Percentiles rank a stretch among this genome's conserved stretches.
These are phyloP conservation scores for Yamadazyma akitaensis DNA, from an alignment of 805 yeast genomes.

Conservation along the genomic window DNA sequence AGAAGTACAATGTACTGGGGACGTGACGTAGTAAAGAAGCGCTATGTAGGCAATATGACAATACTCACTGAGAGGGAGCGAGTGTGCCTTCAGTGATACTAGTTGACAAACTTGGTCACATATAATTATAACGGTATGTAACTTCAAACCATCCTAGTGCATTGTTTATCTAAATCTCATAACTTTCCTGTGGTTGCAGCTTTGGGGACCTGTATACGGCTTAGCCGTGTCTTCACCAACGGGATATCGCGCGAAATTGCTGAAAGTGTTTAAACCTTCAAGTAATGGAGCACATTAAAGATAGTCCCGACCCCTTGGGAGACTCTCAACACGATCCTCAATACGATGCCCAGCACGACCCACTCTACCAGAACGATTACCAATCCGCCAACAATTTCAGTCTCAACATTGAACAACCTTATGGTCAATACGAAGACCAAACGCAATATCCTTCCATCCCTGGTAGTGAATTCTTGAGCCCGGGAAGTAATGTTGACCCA, in stretches of 20 bases:
- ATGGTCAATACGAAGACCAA: conserved; percentile 3
- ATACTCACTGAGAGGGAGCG: too few relatives aligned
- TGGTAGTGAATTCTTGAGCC: conserved; percentile 14
- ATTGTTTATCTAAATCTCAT: too few relatives aligned
- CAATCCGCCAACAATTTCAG: conserved; percentile 9
- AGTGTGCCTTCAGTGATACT: too few relatives aligned
- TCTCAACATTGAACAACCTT: conserved; percentile 15
- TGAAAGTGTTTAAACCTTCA: neutral
- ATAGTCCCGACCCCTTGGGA: conserved; percentile 21
- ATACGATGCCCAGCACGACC: neutral
- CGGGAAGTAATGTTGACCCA: conserved; percentile 8
- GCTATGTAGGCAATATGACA: too few relatives aligned
- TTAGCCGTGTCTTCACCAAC: neutral
- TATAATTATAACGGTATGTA: too few relatives aligned
- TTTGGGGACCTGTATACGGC: neutral
- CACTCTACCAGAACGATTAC: neutral
- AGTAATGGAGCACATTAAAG: conserved; percentile 20
- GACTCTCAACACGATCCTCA: neutral
- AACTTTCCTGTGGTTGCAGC: too few relatives aligned
- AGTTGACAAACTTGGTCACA: too few relatives aligned
- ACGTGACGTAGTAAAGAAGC: too few relatives aligned
- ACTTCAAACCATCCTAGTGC: too few relatives aligned
- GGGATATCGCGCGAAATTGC: conserved; percentile 1
- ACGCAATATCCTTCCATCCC: conserved; percentile 13
- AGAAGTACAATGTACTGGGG: too few relatives aligned